A percentile compares a stretch with the other conserved stretches of the same genome.
Evolutionary conservation across 148 eudicot species (phyloP).

Genomic region (Arctostaphylos glauca): DNA sequence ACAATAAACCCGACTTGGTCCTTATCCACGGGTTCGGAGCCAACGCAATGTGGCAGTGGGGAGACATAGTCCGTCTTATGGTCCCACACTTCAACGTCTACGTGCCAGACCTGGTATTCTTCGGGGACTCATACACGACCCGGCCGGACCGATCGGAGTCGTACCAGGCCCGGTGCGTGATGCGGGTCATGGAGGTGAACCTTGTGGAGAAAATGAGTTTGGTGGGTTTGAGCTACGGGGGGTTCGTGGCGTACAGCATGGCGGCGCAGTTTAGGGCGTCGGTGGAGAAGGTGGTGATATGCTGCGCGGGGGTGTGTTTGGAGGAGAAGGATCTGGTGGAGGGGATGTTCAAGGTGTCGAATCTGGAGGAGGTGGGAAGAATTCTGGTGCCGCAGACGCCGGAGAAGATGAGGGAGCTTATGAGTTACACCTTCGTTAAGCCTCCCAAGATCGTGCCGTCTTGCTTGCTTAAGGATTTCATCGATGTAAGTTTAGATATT

Average conservation of each 20-base stretch:
- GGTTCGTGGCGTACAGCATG: slow-evolving; percentile 77
- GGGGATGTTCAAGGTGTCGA: slow-evolving; percentile 62
- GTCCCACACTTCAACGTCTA: slow-evolving; percentile 65
- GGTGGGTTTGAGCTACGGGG: slow-evolving; percentile 86
- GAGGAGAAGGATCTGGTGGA: slow-evolving; percentile 66
- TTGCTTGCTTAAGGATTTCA: slow-evolving; percentile 65
- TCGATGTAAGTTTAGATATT: slow-evolving; percentile 41
- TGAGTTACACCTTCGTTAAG: slow-evolving; percentile 45
- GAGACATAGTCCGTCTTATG: slow-evolving; percentile 29
- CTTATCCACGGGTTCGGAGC: slow-evolving; percentile 86
- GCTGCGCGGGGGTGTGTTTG: slow-evolving; percentile 67
- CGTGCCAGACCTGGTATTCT: slow-evolving; percentile 81
- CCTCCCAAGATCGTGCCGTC: slow-evolving; percentile 55
- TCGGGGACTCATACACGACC: slow-evolving; percentile 70
- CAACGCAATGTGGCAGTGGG: slow-evolving; percentile 82
- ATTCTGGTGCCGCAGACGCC: slow-evolving; percentile 72
- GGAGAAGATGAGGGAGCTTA: slow-evolving; percentile 65
- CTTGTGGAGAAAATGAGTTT: slow-evolving; percentile 40
- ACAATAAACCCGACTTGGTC: slow-evolving; percentile 49
- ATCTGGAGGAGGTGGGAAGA: slow-evolving; percentile 60
- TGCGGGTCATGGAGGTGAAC: slow-evolving; percentile 49
- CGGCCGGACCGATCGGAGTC: slow-evolving; percentile 63
- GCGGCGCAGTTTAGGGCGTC: slow-evolving; percentile 44
- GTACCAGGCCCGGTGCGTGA: slow-evolving; percentile 77
- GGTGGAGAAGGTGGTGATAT: slow-evolving; percentile 70